Conservation (phyloP, 164 flowering plant genomes). For the Chimonanthus salicifolius region DNA sequence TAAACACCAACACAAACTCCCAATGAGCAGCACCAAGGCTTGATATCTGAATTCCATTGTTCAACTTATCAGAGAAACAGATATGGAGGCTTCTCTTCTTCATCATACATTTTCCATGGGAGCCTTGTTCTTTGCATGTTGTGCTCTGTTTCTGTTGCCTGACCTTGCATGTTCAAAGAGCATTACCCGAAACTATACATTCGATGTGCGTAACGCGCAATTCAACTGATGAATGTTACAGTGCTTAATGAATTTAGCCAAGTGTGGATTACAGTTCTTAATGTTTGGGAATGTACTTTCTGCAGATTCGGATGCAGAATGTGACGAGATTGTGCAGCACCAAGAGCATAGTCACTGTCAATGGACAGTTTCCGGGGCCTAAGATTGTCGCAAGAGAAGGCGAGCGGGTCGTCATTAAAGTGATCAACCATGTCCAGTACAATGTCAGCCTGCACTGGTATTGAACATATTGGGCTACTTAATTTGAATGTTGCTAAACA, state of each 20-base stretch:
- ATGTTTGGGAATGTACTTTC: not conserved
- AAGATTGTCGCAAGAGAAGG: conserved; percentile 30
- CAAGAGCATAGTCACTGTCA: conserved; percentile 19
- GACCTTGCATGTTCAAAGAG: conserved; percentile 6
- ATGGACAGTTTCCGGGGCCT: conserved; percentile 29
- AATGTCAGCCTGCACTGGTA: conserved; percentile 35
- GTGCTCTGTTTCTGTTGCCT: conserved; percentile 5
- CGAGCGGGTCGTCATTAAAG: conserved; percentile 28
- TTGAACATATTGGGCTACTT: not conserved
- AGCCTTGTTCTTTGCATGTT: conserved; percentile 2
- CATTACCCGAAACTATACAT: conserved; percentile 14
- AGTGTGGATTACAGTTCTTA: not conserved
- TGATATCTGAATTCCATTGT: not conserved
- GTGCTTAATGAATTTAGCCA: not conserved
- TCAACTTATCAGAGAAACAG: not conserved
- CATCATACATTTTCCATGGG: not conserved
- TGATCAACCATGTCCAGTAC: conserved; percentile 28
- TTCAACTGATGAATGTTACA: not conserved
- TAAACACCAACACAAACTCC: not conserved
- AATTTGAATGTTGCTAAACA: not conserved
- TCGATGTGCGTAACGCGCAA: conserved; percentile 8
- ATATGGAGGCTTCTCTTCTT: conserved; percentile 8
- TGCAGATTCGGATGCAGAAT: conserved; percentile 18
- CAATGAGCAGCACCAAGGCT: not conserved
- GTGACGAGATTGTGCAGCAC: conserved; percentile 23